Percentiles rank a stretch among this genome's conserved stretches.
phyloP scores from a whole-genome alignment of 495 filamentous ascomycete species.

The Annulohypoxylon nitens region DNA sequence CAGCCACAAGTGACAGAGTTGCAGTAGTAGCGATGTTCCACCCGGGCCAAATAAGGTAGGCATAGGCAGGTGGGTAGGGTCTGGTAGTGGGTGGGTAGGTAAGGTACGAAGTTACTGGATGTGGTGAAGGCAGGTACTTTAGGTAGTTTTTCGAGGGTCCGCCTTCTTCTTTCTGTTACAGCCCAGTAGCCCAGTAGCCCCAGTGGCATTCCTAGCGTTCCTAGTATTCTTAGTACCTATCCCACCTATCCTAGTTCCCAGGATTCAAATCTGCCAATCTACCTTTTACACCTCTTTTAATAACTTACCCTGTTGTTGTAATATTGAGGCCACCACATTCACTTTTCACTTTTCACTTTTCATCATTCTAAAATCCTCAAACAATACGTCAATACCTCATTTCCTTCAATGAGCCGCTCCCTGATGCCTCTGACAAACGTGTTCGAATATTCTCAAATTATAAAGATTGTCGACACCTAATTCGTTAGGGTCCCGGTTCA shows the following conservation, averaged over 20 bases:
- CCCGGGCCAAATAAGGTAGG: conserved; percentile 9
- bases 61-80: neutral
- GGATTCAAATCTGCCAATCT: neutral
- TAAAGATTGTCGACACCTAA: conserved; percentile 33
- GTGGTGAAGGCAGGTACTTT: neutral
- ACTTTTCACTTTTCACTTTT: neutral
- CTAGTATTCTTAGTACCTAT: neutral
- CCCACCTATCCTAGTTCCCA: neutral
- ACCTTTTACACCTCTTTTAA: conserved; percentile 27
- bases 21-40: conserved; percentile 12
- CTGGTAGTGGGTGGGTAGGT: neutral
- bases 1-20: conserved; percentile 34
- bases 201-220: neutral
- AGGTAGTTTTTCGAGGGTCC: neutral
- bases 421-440: conserved; percentile 27
- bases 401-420: neutral
- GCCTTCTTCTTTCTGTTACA: neutral
- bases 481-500: conserved; percentile 31
- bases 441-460: conserved; percentile 27
- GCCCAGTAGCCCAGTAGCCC: neutral
- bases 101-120: conserved; percentile 1
- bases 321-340: conserved; percentile 38
- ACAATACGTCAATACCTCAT: neutral
- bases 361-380: no score
- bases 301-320: conserved; percentile 31